A percentile compares a stretch with the other conserved stretches of the same genome.
Evolutionary conservation across 2,329 filamentous ascomycete genomes (phyloP).

Genomic region (Aureobasidium sp.): DNA sequence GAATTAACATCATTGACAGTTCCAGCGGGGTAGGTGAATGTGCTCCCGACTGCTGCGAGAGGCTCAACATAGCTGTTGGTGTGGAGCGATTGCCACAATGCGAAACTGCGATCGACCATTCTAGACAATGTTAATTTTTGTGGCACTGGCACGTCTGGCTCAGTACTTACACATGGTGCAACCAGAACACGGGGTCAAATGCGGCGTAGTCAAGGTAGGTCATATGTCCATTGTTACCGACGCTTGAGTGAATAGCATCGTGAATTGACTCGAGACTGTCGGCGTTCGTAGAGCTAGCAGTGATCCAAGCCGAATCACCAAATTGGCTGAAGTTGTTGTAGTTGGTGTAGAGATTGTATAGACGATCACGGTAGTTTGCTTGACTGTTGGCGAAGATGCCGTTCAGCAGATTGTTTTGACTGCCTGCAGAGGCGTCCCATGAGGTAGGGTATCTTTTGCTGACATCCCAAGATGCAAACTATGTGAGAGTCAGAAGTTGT

Average conservation of each 20-base stretch:
- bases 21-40: slow-evolving; percentile 54
- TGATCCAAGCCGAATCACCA: slow-evolving; percentile 58
- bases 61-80: slow-evolving; percentile 60
- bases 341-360: slow-evolving; percentile 61
- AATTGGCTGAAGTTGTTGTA: slow-evolving; percentile 63
- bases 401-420: slow-evolving; percentile 54
- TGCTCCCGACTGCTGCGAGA: slow-evolving; percentile 45
- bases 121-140: neutral
- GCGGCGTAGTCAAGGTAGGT: slow-evolving; percentile 63
- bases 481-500: neutral
- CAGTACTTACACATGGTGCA: slow-evolving; percentile 52
- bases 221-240: slow-evolving; percentile 60
- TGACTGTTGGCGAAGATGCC: slow-evolving; percentile 48
- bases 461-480: slow-evolving; percentile 54
- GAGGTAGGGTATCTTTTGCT: slow-evolving; percentile 53
- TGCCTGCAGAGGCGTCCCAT: slow-evolving; percentile 39
- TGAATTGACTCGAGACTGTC: slow-evolving; percentile 53
- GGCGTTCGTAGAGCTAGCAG: slow-evolving; percentile 38
- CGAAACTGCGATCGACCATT: slow-evolving; percentile 68
- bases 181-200: slow-evolving; percentile 73
- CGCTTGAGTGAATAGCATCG: slow-evolving; percentile 45
- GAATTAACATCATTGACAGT: slow-evolving; percentile 33
- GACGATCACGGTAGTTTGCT: slow-evolving; percentile 49
- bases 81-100: slow-evolving; percentile 71
- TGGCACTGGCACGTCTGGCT: slow-evolving; percentile 22